These are phyloP conservation scores for Aphanoascus verrucosus DNA, from an alignment of 2,329 filamentous ascomycete species.

Conservation along the genomic window DNA sequence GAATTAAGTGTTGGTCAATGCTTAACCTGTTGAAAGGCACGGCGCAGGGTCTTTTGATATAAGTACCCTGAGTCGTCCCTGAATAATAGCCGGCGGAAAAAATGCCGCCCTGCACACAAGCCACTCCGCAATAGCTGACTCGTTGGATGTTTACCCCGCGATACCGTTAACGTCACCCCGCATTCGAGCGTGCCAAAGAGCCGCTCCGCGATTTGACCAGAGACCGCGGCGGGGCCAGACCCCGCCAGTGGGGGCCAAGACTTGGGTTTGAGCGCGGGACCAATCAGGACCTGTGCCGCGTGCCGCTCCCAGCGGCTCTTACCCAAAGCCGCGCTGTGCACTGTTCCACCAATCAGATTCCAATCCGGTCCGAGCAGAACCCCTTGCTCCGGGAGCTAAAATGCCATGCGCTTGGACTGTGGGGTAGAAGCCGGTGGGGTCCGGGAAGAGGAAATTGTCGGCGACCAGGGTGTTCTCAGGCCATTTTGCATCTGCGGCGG, in stretches of 20 bases:
- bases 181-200: background rate
- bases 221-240: background rate
- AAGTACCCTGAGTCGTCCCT: background rate
- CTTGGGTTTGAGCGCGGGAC: background rate
- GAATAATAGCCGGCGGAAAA: too few relatives aligned
- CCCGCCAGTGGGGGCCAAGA: background rate
- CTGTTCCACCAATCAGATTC: background rate
- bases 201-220: background rate
- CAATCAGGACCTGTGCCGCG: constrained; percentile 1
- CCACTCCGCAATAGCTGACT: background rate
- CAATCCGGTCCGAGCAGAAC: background rate
- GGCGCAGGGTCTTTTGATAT: background rate
- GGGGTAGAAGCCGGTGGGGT: constrained; percentile 1
- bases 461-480: constrained; percentile 3
- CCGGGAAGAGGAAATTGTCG: background rate
- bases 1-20: background rate
- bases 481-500: background rate
- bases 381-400: background rate
- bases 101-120: too few relatives aligned
- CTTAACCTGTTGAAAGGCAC: too few relatives aligned
- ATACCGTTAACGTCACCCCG: background rate
- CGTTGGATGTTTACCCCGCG: background rate
- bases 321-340: background rate
- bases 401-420: background rate
- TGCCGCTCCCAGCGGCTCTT: background rate